Conservation (phyloP, 2,329 filamentous ascomycete genomes). For the Capronia americana region DNA sequence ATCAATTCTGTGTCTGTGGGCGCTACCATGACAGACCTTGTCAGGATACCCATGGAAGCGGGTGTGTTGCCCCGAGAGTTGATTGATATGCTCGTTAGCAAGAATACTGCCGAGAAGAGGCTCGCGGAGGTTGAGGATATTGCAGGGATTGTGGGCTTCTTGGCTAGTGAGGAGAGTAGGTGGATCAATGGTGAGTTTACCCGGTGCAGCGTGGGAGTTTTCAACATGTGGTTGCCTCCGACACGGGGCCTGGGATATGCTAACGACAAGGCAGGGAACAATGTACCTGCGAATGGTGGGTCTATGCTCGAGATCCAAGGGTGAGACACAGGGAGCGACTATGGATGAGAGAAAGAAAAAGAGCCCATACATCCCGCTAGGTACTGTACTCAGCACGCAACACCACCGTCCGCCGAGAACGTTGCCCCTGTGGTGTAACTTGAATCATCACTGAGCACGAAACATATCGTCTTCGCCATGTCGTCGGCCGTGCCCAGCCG, state of each 20-base stretch:
- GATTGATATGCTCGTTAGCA: constrained; percentile 3
- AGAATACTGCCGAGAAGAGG: constrained; percentile 8
- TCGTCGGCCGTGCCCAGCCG: constrained; percentile 57
- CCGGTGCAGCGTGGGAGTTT: not conserved
- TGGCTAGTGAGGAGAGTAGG: constrained; percentile 20
- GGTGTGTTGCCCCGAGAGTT: constrained; percentile 6
- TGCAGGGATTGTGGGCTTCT: constrained; percentile 17
- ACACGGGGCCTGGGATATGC: not conserved
- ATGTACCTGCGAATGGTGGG: constrained; percentile 20
- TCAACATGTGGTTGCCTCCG: not conserved
- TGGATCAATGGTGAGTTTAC: constrained; percentile 22
- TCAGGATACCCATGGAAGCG: constrained; percentile 3
- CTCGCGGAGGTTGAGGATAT: constrained; percentile 22
- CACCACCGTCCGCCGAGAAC: constrained; percentile 55
- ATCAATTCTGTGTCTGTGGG: constrained; percentile 23
- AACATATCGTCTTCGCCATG: constrained; percentile 52
- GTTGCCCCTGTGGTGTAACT: constrained; percentile 52
- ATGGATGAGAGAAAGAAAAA: not conserved
- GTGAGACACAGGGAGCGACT: not conserved
- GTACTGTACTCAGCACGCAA: constrained; percentile 17
- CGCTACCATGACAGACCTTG: constrained; percentile 10
- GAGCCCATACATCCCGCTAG: not conserved
- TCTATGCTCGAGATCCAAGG: constrained; percentile 19
- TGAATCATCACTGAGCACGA: constrained; percentile 54
- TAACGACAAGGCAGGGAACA: constrained; percentile 9